Percentiles rank a stretch among this genome's conserved stretches.
Conservation (phyloP, 768 basidiomycete genomes). For the Lactarius pseudohatsudake region DNA sequence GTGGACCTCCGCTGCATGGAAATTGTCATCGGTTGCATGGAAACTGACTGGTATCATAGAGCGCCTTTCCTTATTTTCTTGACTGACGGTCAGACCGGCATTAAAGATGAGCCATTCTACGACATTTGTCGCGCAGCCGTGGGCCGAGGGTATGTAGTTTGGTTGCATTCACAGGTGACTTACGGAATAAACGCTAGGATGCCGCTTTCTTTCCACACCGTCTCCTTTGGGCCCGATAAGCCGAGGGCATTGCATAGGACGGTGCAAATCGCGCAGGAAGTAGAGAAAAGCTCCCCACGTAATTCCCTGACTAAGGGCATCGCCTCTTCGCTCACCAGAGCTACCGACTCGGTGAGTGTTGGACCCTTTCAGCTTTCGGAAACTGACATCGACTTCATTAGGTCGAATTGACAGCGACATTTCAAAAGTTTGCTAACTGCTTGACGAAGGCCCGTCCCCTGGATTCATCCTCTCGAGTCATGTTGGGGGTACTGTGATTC, state of each 20-base stretch:
- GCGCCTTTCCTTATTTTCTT: constrained; percentile 55
- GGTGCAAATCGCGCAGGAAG: constrained; percentile 49
- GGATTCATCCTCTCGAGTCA: constrained; percentile 31
- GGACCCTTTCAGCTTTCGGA: neutral
- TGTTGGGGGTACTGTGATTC: neutral
- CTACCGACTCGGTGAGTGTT: constrained; percentile 48
- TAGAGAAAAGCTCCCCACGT: constrained; percentile 44
- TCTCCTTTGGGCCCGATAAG: constrained; percentile 48
- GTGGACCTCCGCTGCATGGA: neutral
- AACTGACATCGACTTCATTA: constrained; percentile 29
- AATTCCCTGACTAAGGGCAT: constrained; percentile 37
- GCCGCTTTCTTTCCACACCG: constrained; percentile 55
- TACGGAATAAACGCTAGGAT: constrained; percentile 38
- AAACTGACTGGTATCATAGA: constrained; percentile 35
- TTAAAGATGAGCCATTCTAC: constrained; percentile 41
- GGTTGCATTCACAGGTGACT: neutral
- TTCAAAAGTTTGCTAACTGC: constrained; percentile 56
- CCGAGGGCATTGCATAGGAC: constrained; percentile 42
- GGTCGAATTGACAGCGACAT: constrained; percentile 56
- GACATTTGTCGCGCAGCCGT: constrained; percentile 44
- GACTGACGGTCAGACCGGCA: constrained; percentile 51
- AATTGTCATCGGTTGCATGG: neutral
- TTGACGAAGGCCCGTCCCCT: constrained; percentile 51
- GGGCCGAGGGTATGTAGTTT: constrained; percentile 42
- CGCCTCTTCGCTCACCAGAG: constrained; percentile 48